These are phyloP conservation scores for Alternaria sp. DNA, from an alignment of 2,329 filamentous ascomycete genomes.

Conservation along the genomic window DNA sequence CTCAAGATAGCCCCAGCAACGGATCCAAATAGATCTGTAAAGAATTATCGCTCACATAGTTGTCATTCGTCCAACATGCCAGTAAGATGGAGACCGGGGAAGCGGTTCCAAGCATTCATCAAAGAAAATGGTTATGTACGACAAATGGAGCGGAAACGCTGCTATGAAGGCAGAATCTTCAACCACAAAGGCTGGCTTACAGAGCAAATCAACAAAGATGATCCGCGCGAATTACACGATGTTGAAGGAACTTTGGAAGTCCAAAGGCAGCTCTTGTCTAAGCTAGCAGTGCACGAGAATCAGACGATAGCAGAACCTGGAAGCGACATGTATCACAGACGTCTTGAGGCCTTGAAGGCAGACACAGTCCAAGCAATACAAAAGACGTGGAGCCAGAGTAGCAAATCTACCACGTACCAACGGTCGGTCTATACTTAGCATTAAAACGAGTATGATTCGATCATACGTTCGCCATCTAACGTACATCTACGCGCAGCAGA, in stretches of 20 bases:
- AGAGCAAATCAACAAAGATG: neutral
- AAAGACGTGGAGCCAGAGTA: no score
- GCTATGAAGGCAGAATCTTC: conserved; percentile 7
- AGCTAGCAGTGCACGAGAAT: conserved; percentile 20
- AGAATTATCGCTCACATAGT: neutral
- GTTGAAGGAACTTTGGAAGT: conserved; percentile 14
- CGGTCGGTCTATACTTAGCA: no score
- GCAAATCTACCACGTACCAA: no score
- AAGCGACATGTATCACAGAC: neutral
- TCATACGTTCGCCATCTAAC: no score
- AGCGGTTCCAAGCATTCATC: neutral
- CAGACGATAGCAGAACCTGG: neutral
- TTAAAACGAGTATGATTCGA: no score
- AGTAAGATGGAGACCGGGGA: neutral
- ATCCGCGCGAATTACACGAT: conserved; percentile 4
- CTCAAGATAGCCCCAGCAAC: neutral
- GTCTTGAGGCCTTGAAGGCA: conserved; percentile 1
- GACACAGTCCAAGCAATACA: no score
- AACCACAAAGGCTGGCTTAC: conserved; percentile 7
- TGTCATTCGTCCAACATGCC: neutral
- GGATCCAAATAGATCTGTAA: neutral
- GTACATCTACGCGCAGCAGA: no score
- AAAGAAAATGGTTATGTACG: neutral
- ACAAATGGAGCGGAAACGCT: neutral
- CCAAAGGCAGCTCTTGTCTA: conserved; percentile 14